Base-by-base conservation (phyloP, 306 rosid genomes). In the Vigna hirtella region DNA sequence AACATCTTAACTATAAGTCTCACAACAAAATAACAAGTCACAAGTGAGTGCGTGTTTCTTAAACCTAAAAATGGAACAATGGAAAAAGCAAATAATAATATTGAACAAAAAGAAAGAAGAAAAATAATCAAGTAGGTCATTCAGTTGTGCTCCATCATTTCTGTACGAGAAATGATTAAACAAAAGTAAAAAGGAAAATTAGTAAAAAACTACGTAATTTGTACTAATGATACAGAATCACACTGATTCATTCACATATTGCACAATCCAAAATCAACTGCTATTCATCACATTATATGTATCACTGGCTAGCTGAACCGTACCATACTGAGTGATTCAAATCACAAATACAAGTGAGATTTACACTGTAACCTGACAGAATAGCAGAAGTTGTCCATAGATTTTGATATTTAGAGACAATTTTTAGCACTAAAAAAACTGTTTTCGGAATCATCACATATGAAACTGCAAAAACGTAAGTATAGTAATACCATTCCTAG, bases 301-400 rank as follows among this genome's bases (percentile, higher is more conserved):
- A 59, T 59, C 2, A 7, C 42, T 28, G 20, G 32, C 11, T 14
- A 57, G 20, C 5, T 14, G 40, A 59, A 28, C 2, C 18, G 7
- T 59, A 59, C 66, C 66, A 28, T 6, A 59, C 15, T 3, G 18
- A 6, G 11, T 1, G 5, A 30, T 62, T 62, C 20, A 7, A 62
- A 32, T 61, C n/a, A 14, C 17, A 13, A 61, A 22, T 32, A 24
- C 9, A 62, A 36, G 8, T 34, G 14, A 65, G 26, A 56, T 68
- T 59, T 62, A 72, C 42, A 53, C 47, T 55, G 62, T 58, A 50
- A 38, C 34, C 78, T 45, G 28, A 32, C 53, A 36, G 56, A 47
- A 47, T 66, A 28, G 32, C 28, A 38, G 58, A 64, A 78, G 6
- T 38, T 30, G 49, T 66, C 38, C 20, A 52, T 48, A 26, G 28